Conservation (phyloP, 139 green algal species). For the Tetraselmis striata region DNA sequence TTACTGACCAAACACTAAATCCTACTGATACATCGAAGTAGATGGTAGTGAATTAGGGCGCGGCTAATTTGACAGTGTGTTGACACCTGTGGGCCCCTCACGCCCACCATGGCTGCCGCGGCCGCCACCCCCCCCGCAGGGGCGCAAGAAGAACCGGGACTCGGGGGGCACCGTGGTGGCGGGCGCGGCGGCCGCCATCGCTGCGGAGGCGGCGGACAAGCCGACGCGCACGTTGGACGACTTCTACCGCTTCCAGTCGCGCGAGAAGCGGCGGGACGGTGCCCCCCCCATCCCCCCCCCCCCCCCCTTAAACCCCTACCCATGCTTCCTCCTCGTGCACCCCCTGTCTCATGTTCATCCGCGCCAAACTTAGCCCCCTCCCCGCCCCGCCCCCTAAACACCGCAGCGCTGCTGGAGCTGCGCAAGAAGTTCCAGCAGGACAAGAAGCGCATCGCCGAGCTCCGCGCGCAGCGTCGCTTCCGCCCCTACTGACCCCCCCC, state of each 20-base stretch:
- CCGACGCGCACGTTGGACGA: conserved; percentile 24
- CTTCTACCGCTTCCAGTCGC: conserved; percentile 76
- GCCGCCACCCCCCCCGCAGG: conserved; percentile 14
- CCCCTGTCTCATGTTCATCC: not conserved
- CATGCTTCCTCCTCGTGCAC: too few relatives aligned
- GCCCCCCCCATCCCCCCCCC: not conserved
- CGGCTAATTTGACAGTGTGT: too few relatives aligned
- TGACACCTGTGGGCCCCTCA: too few relatives aligned
- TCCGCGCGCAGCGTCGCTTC: conserved; percentile 54
- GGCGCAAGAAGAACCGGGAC: conserved; percentile 41
- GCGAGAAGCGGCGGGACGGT: conserved; percentile 54
- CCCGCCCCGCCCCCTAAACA: too few relatives aligned
- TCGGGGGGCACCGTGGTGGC: conserved; percentile 28
- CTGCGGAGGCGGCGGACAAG: conserved; percentile 27
- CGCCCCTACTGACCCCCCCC: conserved; percentile 52
- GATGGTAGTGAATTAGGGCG: too few relatives aligned
- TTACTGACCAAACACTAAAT: too few relatives aligned
- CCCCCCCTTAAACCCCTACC: too few relatives aligned
- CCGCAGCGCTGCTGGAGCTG: conserved; percentile 54
- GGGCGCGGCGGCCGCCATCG: conserved; percentile 42
- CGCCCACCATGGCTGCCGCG: too few relatives aligned
- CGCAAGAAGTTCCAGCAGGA: conserved; percentile 56
- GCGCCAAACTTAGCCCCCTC: too few relatives aligned
- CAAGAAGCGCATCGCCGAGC: conserved; percentile 47
- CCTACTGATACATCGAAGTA: too few relatives aligned